Percentiles rank a stretch among this genome's conserved stretches.
Conservation (phyloP, 2,329 filamentous ascomycete species). For the Laburnicola sp. region DNA sequence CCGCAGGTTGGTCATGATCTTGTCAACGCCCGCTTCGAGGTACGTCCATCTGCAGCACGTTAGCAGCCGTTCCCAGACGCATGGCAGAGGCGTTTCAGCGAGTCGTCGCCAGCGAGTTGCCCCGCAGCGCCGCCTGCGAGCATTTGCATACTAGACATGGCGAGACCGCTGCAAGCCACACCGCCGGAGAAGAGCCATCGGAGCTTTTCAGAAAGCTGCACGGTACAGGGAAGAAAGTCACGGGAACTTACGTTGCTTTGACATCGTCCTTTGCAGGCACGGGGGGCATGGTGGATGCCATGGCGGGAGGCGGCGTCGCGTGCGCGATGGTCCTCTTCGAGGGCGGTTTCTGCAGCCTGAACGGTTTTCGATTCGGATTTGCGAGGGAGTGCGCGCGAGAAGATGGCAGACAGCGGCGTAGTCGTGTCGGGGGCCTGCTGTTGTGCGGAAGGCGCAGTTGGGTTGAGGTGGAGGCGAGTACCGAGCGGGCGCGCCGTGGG, state of each 20-base stretch:
- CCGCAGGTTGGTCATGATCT: conserved; percentile 90
- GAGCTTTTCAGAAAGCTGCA: too few species aligned
- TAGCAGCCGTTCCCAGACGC: conserved; percentile 9
- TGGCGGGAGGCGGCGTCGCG: conserved; percentile 32
- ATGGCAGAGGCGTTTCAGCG: neutral
- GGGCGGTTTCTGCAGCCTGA: conserved; percentile 40
- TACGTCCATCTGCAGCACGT: conserved; percentile 75
- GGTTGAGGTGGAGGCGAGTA: neutral
- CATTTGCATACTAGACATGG: neutral
- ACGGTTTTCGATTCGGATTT: conserved; percentile 29
- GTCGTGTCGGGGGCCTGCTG: conserved; percentile 1
- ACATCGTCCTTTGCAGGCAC: conserved; percentile 62
- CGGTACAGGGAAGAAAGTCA: neutral
- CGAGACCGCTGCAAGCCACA: too few species aligned
- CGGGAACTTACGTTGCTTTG: conserved; percentile 60
- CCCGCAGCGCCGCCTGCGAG: neutral
- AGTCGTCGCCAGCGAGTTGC: neutral
- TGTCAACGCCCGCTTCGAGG: conserved; percentile 82
- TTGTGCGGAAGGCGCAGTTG: conserved; percentile 7
- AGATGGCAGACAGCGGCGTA: conserved; percentile 8
- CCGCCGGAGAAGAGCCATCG: too few species aligned
- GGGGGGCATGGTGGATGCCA: conserved; percentile 45
- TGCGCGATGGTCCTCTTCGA: conserved; percentile 40
- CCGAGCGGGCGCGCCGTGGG: conserved; percentile 3
- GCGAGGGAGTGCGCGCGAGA: conserved; percentile 5